Percentiles rank a stretch among this genome's conserved stretches.
phyloP scores from a whole-genome alignment of 192 early-diverging fungal genomes.

The Bifiguratus adelaidae region DNA sequence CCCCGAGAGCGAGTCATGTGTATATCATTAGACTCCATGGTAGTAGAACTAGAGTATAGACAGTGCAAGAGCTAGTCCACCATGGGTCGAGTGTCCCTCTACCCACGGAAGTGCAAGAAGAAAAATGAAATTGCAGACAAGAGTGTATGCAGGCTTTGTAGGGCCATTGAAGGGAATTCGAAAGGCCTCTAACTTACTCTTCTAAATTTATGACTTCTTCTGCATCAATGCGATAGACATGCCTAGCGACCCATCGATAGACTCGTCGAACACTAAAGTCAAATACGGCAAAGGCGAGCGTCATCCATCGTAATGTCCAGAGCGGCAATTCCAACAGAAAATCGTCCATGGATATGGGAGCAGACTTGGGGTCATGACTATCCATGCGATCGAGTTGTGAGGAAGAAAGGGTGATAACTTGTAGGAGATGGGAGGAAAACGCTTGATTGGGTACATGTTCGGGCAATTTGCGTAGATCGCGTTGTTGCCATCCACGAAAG shows the following conservation, averaged over 20 bases:
- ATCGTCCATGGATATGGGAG: conserved; percentile 10
- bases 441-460: neutral
- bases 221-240: conserved; percentile 9
- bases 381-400: too few species aligned
- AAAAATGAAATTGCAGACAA: too few species aligned
- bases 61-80: neutral
- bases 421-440: neutral
- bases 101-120: too few species aligned
- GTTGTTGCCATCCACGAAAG: conserved; percentile 17
- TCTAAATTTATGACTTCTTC: conserved; percentile 8
- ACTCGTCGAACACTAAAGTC: conserved; percentile 20
- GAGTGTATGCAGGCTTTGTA: too few species aligned
- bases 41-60: neutral
- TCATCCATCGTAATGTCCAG: conserved; percentile 44
- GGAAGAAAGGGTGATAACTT: neutral
- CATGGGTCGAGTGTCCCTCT: too few species aligned
- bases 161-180: too few species aligned
- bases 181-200: neutral
- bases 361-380: too few species aligned
- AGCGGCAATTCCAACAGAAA: conserved; percentile 42
- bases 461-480: neutral
- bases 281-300: conserved; percentile 37
- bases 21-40: neutral
- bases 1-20: neutral
- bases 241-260: conserved; percentile 11